Conservation (phyloP, 2,329 filamentous ascomycete genomes). For the Exophiala oligosperma region DNA sequence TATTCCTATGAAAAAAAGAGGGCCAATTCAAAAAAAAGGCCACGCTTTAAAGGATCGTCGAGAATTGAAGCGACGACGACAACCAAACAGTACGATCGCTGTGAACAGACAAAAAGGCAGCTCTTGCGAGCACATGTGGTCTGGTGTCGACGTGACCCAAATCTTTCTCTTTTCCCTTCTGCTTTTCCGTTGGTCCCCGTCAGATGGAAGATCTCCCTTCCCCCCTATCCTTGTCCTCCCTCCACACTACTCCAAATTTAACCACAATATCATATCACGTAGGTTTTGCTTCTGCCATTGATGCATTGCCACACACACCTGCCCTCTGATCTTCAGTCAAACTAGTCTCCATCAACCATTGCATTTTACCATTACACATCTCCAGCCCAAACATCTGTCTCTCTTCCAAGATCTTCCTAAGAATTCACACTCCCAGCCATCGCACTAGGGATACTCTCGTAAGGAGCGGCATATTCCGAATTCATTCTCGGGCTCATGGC, state of each 20-base stretch:
- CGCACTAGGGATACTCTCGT: conserved; percentile 20
- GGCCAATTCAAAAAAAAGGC: neutral
- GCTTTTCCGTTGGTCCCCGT: neutral
- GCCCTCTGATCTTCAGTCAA: too few relatives aligned
- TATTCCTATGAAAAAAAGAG: neutral
- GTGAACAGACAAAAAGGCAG: neutral
- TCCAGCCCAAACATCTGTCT: too few relatives aligned
- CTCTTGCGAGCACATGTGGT: conserved; percentile 6
- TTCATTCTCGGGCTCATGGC: conserved; percentile 21
- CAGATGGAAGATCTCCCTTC: neutral
- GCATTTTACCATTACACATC: too few relatives aligned
- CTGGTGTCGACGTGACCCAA: neutral
- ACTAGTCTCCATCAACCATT: too few relatives aligned
- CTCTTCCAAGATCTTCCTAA: neutral
- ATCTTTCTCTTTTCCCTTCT: neutral
- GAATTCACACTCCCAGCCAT: conserved; percentile 14
- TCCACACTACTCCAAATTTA: too few relatives aligned
- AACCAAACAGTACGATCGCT: neutral
- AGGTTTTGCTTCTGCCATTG: too few relatives aligned
- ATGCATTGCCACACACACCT: too few relatives aligned
- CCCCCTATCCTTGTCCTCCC: too few relatives aligned
- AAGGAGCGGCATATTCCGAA: conserved; percentile 15
- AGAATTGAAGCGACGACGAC: conserved; percentile 4
- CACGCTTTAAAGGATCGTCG: conserved; percentile 9
- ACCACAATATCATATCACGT: too few relatives aligned